Evolutionary conservation across 2,329 filamentous ascomycete species (phyloP).

Genomic region (Botrytis squamosa): DNA sequence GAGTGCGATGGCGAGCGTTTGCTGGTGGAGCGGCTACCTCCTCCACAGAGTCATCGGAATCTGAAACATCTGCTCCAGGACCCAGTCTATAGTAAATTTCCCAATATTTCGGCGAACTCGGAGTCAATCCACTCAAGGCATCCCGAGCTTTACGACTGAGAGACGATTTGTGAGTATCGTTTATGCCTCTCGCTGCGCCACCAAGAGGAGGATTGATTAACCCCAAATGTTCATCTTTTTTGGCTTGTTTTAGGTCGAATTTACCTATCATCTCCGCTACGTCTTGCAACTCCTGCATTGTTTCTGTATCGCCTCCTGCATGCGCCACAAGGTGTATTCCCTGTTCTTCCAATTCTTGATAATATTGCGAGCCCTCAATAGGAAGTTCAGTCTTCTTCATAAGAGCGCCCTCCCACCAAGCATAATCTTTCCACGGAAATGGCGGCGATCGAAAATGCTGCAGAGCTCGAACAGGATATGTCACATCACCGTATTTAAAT

Average conservation of each 20-base stretch:
- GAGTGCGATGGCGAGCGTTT: not conserved
- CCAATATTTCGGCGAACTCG: fast-evolving
- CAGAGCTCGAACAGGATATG: no score
- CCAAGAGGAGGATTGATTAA: not conserved
- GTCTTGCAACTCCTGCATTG: fast-evolving
- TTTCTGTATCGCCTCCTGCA: not conserved
- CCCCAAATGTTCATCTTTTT: not conserved
- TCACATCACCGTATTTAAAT: fast-evolving
- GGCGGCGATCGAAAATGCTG: no score
- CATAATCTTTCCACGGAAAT: not conserved
- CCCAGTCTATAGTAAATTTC: no score
- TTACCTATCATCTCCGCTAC: not conserved
- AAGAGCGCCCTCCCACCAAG: not conserved
- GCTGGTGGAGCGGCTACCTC: not conserved
- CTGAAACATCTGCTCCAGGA: fast-evolving
- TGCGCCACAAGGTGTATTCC: not conserved
- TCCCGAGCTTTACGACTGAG: not conserved
- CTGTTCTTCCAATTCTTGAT: not conserved
- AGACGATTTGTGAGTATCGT: not conserved
- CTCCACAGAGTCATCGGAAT: not conserved
- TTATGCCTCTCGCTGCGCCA: not conserved
- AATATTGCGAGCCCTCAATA: fast-evolving
- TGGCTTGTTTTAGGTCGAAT: not conserved
- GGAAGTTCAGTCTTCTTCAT: not conserved
- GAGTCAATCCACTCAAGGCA: fast-evolving